A percentile compares a stretch with the other conserved stretches of the same genome.
These are phyloP conservation scores for Alloteropsis angusta DNA, from an alignment of 202 grass and related monocot genomes.

Conservation along the genomic window DNA sequence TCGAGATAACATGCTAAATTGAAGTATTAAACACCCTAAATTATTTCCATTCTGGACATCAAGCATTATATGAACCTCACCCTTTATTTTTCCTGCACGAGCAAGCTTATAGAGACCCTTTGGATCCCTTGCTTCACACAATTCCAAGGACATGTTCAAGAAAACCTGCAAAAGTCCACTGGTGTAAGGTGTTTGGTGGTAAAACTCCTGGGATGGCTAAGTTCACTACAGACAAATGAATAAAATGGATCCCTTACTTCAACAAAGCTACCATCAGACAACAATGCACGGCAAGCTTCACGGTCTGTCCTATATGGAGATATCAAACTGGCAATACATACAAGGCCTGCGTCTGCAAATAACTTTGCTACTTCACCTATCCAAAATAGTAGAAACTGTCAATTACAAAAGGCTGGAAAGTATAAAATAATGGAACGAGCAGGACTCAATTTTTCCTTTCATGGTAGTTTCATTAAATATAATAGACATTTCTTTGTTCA, in stretches of 20 bases:
- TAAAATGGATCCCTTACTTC: slow-evolving; percentile 51
- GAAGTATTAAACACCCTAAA: background rate
- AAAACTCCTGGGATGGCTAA: background rate
- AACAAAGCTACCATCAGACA: slow-evolving; percentile 71
- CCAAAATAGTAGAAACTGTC: slow-evolving; percentile 15
- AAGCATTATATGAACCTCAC: slow-evolving; percentile 33
- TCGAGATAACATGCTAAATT: background rate
- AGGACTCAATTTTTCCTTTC: background rate
- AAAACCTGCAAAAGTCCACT: slow-evolving; percentile 56
- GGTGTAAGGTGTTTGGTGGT: background rate
- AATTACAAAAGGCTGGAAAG: background rate
- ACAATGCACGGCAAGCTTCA: slow-evolving; percentile 61
- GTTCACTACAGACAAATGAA: background rate
- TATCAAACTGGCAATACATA: slow-evolving; percentile 97
- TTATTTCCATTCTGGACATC: background rate
- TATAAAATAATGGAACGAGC: background rate
- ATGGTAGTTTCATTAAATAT: background rate
- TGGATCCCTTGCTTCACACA: slow-evolving; percentile 88
- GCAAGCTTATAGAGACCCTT: slow-evolving; percentile 99
- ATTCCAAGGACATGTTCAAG: slow-evolving; percentile 93
- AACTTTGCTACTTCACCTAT: slow-evolving; percentile 94
- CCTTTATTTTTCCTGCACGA: slow-evolving; percentile 91
- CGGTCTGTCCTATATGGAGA: slow-evolving; percentile 84
- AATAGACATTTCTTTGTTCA: background rate
- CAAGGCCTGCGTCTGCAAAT: slow-evolving; percentile 80